A percentile compares a stretch with the other conserved stretches of the same genome.
Evolutionary conservation across 2,329 filamentous ascomycete species (phyloP).

Genomic region (Trichoderma sp.): DNA sequence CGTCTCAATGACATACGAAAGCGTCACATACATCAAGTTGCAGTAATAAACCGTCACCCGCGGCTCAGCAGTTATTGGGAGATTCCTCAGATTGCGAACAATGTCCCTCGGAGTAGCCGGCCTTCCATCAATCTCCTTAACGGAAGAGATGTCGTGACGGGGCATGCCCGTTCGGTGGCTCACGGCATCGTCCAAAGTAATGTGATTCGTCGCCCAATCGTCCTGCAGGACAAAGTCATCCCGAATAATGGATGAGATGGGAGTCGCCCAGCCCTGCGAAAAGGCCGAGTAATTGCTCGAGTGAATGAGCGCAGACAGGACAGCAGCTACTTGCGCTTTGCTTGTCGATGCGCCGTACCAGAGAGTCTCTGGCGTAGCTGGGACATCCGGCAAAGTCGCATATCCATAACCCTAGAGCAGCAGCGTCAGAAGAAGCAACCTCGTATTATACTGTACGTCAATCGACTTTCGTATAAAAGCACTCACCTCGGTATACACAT

Average conservation of each 20-base stretch:
- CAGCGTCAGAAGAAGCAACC: background rate
- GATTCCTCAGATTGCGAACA: slow-evolving; percentile 44
- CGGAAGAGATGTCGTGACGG: slow-evolving; percentile 36
- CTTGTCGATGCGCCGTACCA: slow-evolving; percentile 57
- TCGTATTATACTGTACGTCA: background rate
- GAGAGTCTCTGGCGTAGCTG: slow-evolving; percentile 46
- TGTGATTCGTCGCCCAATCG: slow-evolving; percentile 44
- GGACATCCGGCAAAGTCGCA: slow-evolving; percentile 38
- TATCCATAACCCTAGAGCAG: slow-evolving; percentile 30
- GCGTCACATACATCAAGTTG: slow-evolving; percentile 50
- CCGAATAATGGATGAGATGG: slow-evolving; percentile 46
- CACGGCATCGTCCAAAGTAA: slow-evolving; percentile 55
- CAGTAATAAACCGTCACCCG: slow-evolving; percentile 48
- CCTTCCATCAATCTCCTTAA: slow-evolving; percentile 32
- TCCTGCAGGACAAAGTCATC: slow-evolving; percentile 53
- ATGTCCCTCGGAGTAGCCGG: slow-evolving; percentile 35
- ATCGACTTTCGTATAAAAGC: background rate
- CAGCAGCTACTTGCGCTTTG: slow-evolving; percentile 52
- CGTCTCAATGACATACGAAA: slow-evolving; percentile 47
- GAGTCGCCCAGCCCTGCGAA: slow-evolving; percentile 45
- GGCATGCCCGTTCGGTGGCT: slow-evolving; percentile 53
- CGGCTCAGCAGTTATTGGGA: slow-evolving; percentile 45
- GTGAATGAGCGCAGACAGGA: slow-evolving; percentile 49
- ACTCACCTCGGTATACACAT: slow-evolving; percentile 28
- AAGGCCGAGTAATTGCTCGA: slow-evolving; percentile 35